Conservation (phyloP, 208 protist genomes). For the Jaenimonas drosophilae region DNA sequence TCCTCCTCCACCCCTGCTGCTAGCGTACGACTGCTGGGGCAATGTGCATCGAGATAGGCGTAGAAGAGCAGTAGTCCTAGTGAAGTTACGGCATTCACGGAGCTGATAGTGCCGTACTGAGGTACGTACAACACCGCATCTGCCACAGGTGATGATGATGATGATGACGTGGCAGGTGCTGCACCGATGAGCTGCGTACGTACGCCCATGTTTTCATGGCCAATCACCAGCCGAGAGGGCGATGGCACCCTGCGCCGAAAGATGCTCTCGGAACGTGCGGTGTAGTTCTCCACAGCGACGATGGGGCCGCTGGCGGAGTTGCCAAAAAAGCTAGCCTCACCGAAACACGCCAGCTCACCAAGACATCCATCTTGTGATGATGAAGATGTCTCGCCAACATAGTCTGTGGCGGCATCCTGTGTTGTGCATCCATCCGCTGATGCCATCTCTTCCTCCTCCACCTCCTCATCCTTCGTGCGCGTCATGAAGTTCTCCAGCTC, state of each 20-base stretch:
- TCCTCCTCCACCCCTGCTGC: too few relatives aligned
- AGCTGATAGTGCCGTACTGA: constrained; percentile 87
- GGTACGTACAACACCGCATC: constrained; percentile 68
- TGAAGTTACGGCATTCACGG: constrained; percentile 82
- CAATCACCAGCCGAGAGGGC: constrained; percentile 41
- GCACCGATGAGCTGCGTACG: constrained; percentile 24
- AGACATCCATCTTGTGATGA: too few relatives aligned
- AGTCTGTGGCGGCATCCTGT: background rate
- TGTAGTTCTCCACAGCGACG: constrained; percentile 81
- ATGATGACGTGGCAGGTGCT: background rate
- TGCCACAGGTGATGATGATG: too few relatives aligned
- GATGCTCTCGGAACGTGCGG: constrained; percentile 48
- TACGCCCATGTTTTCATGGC: constrained; percentile 84
- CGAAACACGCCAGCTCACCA: constrained; percentile 26
- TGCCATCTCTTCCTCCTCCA: background rate
- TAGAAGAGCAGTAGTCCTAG: constrained; percentile 83
- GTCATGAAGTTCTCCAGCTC: constrained; percentile 53
- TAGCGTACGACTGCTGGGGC: constrained; percentile 27
- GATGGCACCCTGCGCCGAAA: constrained; percentile 29
- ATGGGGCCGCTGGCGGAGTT: constrained; percentile 13
- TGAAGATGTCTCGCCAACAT: background rate
- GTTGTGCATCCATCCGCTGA: background rate
- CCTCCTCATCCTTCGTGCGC: constrained; percentile 1
- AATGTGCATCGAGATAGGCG: constrained; percentile 44
- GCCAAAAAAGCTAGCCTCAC: background rate